Evolutionary conservation across 164 flowering plant species (phyloP).

Genomic region (Berberis thunbergii): DNA sequence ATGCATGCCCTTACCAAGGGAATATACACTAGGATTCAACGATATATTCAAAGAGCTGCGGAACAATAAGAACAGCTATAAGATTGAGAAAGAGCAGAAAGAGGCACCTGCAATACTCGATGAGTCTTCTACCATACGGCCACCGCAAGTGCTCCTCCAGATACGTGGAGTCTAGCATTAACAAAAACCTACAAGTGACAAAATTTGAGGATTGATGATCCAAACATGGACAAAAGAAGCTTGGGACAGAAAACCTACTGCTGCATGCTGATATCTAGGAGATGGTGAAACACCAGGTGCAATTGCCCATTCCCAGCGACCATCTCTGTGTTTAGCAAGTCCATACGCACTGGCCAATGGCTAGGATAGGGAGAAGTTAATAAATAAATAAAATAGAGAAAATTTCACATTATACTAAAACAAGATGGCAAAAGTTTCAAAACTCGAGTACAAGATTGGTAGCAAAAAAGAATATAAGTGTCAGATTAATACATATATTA

Average conservation of each 20-base stretch:
- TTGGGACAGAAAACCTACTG: slow-evolving; percentile 42
- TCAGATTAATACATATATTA: too few species aligned
- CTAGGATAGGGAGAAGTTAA: slow-evolving; percentile 26
- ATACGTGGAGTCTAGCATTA: slow-evolving; percentile 97
- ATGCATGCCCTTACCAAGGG: background rate
- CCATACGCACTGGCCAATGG: slow-evolving; percentile 98
- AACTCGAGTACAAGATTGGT: too few species aligned
- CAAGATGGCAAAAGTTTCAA: too few species aligned
- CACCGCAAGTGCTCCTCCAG: slow-evolving; percentile 99
- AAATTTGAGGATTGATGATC: background rate
- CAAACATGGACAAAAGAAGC: background rate
- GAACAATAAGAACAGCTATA: background rate
- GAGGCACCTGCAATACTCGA: slow-evolving; percentile 89
- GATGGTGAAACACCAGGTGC: slow-evolving; percentile 99
- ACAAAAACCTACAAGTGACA: slow-evolving; percentile 70
- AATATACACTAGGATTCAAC: background rate
- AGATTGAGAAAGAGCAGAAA: background rate
- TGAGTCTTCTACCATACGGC: slow-evolving; percentile 98
- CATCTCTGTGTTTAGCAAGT: slow-evolving; percentile 98
- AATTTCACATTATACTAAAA: background rate
- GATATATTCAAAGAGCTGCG: background rate
- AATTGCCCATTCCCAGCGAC: slow-evolving; percentile 99
- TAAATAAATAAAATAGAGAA: background rate
- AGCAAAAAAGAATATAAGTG: too few species aligned
- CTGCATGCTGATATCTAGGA: slow-evolving; percentile 99